A percentile compares a stretch with the other conserved stretches of the same genome.
These are phyloP conservation scores for Lophiostoma macrostomum DNA, from an alignment of 495 filamentous ascomycete species.

Conservation along the genomic window DNA sequence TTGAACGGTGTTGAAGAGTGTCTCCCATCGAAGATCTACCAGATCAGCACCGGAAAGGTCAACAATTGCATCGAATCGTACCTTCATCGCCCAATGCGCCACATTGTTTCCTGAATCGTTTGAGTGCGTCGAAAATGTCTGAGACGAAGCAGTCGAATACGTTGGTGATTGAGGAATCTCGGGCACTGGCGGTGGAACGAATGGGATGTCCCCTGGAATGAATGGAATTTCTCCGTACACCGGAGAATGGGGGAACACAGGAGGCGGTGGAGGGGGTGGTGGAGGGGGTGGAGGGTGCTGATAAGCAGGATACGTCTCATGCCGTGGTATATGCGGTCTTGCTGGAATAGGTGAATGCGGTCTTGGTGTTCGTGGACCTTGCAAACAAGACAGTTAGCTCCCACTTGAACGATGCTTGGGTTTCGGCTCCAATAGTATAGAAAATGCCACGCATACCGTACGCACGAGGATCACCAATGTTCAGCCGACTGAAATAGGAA, in stretches of 20 bases:
- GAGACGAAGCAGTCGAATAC: conserved; percentile 32
- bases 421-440: no score
- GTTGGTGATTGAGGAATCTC: conserved; percentile 37
- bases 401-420: no score
- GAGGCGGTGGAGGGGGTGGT: conserved; percentile 1
- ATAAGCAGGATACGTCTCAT: conserved; percentile 13
- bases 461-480: conserved; percentile 15
- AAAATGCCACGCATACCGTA: conserved; percentile 8
- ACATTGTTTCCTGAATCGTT: conserved; percentile 23
- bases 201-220: no score
- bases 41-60: no score
- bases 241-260: conserved; percentile 14
- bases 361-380: conserved; percentile 13
- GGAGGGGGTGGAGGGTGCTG: conserved; percentile 2
- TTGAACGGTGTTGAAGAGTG: conserved; percentile 45
- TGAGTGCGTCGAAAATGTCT: conserved; percentile 27
- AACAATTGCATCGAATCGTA: conserved; percentile 1
- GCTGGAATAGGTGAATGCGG: conserved; percentile 1
- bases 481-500: conserved; percentile 20
- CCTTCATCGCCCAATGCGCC: conserved; percentile 53
- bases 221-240: conserved; percentile 29
- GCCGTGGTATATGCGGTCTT: conserved; percentile 11
- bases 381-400: not conserved
- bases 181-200: conserved; percentile 34
- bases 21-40: conserved; percentile 47